Percentiles rank a stretch among this genome's conserved stretches.
phyloP scores from a whole-genome alignment of 495 filamentous ascomycete genomes.

The Aspergillus incahuasiensis region DNA sequence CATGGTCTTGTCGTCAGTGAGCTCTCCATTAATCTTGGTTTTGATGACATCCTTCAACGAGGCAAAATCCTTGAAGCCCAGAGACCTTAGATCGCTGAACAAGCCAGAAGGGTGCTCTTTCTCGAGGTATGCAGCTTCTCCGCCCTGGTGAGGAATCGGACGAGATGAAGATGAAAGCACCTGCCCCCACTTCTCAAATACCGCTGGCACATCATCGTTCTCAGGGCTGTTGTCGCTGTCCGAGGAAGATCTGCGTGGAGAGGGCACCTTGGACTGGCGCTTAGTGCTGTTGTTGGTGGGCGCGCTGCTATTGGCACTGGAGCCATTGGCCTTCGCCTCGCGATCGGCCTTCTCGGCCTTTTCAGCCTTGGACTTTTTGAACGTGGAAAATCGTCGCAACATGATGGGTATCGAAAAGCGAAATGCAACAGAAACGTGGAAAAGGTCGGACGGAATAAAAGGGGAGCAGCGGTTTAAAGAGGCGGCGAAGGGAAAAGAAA shows the following conservation, averaged over 20 bases:
- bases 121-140: constrained; percentile 54
- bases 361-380: constrained; percentile 45
- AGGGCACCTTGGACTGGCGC: constrained; percentile 36
- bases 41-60: constrained; percentile 52
- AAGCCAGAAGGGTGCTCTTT: constrained; percentile 52
- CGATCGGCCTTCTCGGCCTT: constrained; percentile 31
- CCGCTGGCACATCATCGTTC: constrained; percentile 40
- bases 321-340: constrained; percentile 36
- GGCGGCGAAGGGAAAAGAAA: constrained; percentile 2
- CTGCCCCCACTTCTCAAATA: constrained; percentile 59
- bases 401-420: constrained; percentile 27
- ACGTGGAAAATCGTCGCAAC: constrained; percentile 49
- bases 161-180: constrained; percentile 59
- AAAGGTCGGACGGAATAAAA: constrained; percentile 11
- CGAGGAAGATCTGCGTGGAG: constrained; percentile 28
- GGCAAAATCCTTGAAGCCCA: constrained; percentile 55
- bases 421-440: constrained; percentile 9
- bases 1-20: constrained; percentile 71
- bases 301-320: constrained; percentile 14
- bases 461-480: constrained; percentile 4
- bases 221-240: constrained; percentile 19
- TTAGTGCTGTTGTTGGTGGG: constrained; percentile 24
- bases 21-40: constrained; percentile 50
- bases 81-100: constrained; percentile 56
- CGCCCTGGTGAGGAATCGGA: constrained; percentile 62